A percentile compares a stretch with the other conserved stretches of the same genome.
These are phyloP conservation scores for Aspergillus sp. DNA, from an alignment of 2,329 filamentous ascomycete genomes.

Conservation along the genomic window DNA sequence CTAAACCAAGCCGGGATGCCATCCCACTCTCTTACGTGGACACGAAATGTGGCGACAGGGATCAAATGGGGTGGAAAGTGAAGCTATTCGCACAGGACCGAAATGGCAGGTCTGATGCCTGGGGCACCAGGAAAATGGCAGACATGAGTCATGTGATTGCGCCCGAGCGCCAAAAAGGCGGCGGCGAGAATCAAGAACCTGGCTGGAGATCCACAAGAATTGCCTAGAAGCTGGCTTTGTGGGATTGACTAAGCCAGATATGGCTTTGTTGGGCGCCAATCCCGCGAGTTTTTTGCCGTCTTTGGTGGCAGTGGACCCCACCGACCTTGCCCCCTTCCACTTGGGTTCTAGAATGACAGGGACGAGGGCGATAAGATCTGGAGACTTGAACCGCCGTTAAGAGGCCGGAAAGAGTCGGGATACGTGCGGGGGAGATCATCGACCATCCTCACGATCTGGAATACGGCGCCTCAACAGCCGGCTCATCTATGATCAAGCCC, in stretches of 20 bases:
- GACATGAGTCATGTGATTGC: neutral
- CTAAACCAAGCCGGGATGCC: neutral
- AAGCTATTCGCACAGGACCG: constrained; percentile 8
- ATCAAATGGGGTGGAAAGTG: constrained; percentile 3
- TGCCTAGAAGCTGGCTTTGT: neutral
- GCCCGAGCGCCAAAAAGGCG: neutral
- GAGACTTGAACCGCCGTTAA: neutral
- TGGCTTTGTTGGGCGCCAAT: constrained; percentile 3
- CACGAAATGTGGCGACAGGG: constrained; percentile 10
- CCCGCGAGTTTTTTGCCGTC: neutral
- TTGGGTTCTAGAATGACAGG: constrained; percentile 6
- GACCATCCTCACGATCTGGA: neutral
- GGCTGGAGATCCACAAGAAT: neutral
- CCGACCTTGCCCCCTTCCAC: neutral
- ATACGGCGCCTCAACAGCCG: neutral
- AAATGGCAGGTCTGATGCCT: too few species aligned
- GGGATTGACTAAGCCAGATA: neutral
- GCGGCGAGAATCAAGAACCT: neutral
- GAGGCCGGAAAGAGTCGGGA: neutral
- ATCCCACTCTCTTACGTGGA: constrained; percentile 5
- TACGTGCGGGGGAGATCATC: neutral
- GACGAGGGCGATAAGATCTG: neutral
- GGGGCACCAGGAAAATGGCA: too few species aligned
- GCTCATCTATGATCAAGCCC: neutral
- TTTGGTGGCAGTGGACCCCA: neutral